A percentile compares a stretch with the other conserved stretches of the same genome.
Evolutionary conservation across 805 yeast species (phyloP).

Genomic region (Yarrowia sp.): DNA sequence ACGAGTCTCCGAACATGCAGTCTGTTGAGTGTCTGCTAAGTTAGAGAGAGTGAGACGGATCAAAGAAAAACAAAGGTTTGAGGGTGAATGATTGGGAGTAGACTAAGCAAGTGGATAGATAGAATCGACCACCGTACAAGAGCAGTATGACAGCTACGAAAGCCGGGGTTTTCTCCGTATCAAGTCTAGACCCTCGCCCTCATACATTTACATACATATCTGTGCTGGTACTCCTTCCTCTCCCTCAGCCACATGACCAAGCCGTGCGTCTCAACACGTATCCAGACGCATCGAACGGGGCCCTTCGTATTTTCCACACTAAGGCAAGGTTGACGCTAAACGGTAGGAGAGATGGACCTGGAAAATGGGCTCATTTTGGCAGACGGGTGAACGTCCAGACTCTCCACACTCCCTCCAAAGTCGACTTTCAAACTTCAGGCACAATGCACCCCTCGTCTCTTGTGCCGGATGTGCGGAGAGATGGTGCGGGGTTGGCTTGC

Average conservation of each 20-base stretch:
- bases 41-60: not conserved
- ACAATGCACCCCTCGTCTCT: not conserved
- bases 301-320: slow-evolving; percentile 12
- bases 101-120: no score
- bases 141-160: no score
- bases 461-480: slow-evolving; percentile 25
- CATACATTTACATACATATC: not conserved
- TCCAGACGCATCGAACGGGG: not conserved
- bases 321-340: slow-evolving; percentile 29
- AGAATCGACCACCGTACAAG: no score
- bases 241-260: not conserved
- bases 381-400: no score
- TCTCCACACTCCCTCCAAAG: no score
- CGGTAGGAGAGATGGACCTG: not conserved
- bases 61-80: no score
- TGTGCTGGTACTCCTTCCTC: not conserved
- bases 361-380: slow-evolving; percentile 10
- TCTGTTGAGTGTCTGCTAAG: slow-evolving; percentile 1
- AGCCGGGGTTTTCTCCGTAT: no score
- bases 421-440: not conserved
- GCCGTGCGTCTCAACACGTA: slow-evolving; percentile 11
- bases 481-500: slow-evolving; percentile 11
- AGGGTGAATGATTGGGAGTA: no score
- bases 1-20: not conserved
- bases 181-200: no score